phyloP scores from a whole-genome alignment of 1,284 basidiomycete species.

The Thelephora terrestris region DNA sequence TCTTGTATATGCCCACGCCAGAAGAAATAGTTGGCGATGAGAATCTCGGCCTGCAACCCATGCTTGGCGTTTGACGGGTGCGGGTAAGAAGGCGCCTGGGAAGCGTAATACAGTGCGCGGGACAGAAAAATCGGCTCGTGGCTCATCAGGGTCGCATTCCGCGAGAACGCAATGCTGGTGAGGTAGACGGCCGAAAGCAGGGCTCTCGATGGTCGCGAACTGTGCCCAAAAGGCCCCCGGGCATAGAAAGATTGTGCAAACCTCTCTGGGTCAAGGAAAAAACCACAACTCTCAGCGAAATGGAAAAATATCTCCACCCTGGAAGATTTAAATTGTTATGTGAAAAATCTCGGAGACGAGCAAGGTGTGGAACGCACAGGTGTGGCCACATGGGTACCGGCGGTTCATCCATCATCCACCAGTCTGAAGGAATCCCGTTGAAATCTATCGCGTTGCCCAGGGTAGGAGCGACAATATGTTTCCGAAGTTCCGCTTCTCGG shows the following conservation, averaged over 20 bases:
- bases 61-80: conserved; percentile 9
- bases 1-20: conserved; percentile 30
- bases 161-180: conserved; percentile 34
- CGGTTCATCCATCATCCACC: neutral
- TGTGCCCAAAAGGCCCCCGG: neutral
- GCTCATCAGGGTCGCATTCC: no score
- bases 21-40: conserved; percentile 47
- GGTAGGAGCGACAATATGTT: neutral
- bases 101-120: conserved; percentile 15
- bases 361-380: neutral
- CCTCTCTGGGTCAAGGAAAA: conserved; percentile 34
- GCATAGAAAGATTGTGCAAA: conserved; percentile 16
- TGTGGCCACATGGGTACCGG: neutral
- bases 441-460: neutral
- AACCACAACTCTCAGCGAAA: conserved; percentile 16
- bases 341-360: neutral
- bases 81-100: conserved; percentile 25
- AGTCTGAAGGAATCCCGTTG: neutral
- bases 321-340: neutral
- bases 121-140: no score
- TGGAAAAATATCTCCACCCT: conserved; percentile 17
- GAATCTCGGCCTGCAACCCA: conserved; percentile 46
- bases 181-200: conserved; percentile 39
- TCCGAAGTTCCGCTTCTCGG: neutral
- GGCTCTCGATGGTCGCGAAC: conserved; percentile 32